Evolutionary conservation across 2,329 filamentous ascomycete species (phyloP).

Genomic region (Plenodomus biglobosus): DNA sequence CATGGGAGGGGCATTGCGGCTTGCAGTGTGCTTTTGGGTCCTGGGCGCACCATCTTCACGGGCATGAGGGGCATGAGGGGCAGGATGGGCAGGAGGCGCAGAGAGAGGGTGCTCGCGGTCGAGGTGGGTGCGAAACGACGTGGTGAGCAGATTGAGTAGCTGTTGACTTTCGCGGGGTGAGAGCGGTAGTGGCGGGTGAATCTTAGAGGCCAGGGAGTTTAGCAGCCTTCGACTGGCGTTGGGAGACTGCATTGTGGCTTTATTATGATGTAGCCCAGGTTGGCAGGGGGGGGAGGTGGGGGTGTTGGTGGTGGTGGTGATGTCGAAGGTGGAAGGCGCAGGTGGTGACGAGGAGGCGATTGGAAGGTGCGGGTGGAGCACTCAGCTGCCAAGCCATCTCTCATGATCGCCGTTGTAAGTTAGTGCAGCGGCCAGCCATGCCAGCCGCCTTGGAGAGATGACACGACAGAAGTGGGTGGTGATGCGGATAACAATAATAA

Average conservation of each 20-base stretch:
- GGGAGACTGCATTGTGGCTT: slow-evolving; percentile 54
- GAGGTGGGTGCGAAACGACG: slow-evolving; percentile 64
- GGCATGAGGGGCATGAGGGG: too few relatives aligned
- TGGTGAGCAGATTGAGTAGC: slow-evolving; percentile 62
- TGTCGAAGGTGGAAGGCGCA: background rate
- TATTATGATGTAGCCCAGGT: too few relatives aligned
- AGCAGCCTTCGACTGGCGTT: slow-evolving; percentile 40
- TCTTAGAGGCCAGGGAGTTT: slow-evolving; percentile 53
- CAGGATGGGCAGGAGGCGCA: too few relatives aligned
- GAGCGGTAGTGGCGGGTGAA: slow-evolving; percentile 57
- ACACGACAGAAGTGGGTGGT: background rate
- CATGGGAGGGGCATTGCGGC: slow-evolving; percentile 9
- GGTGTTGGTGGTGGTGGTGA: background rate
- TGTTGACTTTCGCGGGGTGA: slow-evolving; percentile 60
- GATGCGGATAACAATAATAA: too few relatives aligned
- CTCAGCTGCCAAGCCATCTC: background rate
- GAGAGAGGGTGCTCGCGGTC: slow-evolving; percentile 57
- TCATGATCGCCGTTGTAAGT: too few relatives aligned
- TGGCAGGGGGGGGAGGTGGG: too few relatives aligned
- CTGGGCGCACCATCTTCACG: slow-evolving; percentile 9
- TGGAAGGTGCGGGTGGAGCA: background rate
- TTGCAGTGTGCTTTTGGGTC: slow-evolving; percentile 4
- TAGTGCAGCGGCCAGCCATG: too few relatives aligned
- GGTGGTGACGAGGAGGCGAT: slow-evolving; percentile 5
- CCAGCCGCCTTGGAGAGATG: background rate